Percentiles rank a stretch among this genome's conserved stretches.
Evolutionary conservation across 2,329 filamentous ascomycete genomes (phyloP).

Genomic region (Colletotrichum siamense): DNA sequence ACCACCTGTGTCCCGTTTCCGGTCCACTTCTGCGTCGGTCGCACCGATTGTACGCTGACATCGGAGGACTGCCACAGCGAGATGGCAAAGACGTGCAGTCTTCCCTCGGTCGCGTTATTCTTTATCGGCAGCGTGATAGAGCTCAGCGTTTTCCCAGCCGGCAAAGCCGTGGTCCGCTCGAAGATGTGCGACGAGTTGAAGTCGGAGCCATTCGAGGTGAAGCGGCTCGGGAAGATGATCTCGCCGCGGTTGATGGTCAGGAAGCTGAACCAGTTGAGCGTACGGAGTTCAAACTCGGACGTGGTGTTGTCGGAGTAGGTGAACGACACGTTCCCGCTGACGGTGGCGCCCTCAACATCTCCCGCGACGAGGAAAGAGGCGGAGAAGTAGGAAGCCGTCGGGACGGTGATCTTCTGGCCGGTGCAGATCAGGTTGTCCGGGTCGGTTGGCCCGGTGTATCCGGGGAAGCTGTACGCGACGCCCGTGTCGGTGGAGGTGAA

Average conservation of each 20-base stretch:
- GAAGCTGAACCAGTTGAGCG: slow-evolving; percentile 48
- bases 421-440: slow-evolving; percentile 50
- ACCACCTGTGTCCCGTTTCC: slow-evolving; percentile 41
- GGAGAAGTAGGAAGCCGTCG: slow-evolving; percentile 41
- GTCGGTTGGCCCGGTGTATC: slow-evolving; percentile 37
- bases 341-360: slow-evolving; percentile 42
- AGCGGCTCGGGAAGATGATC: slow-evolving; percentile 47
- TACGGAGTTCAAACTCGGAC: slow-evolving; percentile 46
- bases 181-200: slow-evolving; percentile 50
- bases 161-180: slow-evolving; percentile 44
- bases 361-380: slow-evolving; percentile 47
- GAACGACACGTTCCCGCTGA: slow-evolving; percentile 46
- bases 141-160: slow-evolving; percentile 39
- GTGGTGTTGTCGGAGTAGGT: slow-evolving; percentile 45
- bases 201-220: slow-evolving; percentile 43
- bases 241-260: slow-evolving; percentile 51
- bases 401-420: slow-evolving; percentile 42
- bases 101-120: slow-evolving; percentile 36
- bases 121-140: slow-evolving; percentile 46
- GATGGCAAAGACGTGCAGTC: slow-evolving; percentile 48
- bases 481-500: slow-evolving; percentile 47
- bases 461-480: slow-evolving; percentile 45
- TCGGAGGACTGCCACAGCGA: slow-evolving; percentile 34
- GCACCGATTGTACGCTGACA: slow-evolving; percentile 41
- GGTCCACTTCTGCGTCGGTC: slow-evolving; percentile 49